Base-by-base conservation (phyloP, 768 basidiomycete species). In the Suillus plorans region DNA sequence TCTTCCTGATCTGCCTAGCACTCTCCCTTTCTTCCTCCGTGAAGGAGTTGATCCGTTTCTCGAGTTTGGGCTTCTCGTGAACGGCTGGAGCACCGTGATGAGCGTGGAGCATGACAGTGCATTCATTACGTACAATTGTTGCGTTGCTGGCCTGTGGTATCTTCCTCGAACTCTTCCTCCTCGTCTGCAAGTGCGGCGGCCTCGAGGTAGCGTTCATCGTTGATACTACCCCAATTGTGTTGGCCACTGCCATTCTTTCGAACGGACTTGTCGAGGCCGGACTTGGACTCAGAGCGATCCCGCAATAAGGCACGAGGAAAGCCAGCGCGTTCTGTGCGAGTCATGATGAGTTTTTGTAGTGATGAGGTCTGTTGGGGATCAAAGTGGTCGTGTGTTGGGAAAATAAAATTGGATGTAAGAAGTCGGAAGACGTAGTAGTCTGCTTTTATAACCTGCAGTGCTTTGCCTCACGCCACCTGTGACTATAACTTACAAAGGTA, bases 181-280 rank as follows among this genome's bases (percentile, higher is more conserved):
- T 86, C 86, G 76, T 92, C 92, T 25, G 79, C 79, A 50, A 83
- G 63, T 1, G 87, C 89, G 44, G 81, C 84, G 31, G 74, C 73
- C 77, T 90, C 91, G 69, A 84, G 81, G 66, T 85, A 81, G 47
- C 75, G 78, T 78, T 94, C 90, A 70, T 91, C 81, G 3, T 76
- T 78, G 67, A 91, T 74, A 63, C 82, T 84, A 65, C 94, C 94
- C 94, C 94, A 97, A 80, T 92, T 94, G 79, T 95, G 87, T 9
- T 83, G 81, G 41, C 94, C 94, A 34, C 86, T 88, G 63, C 94
- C 94, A 66, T 85, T 82, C 80, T 95, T 95, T 78, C 87, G 89
- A 64, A 89, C 69, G 69, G 83, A 84, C 71, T 84, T 84, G 82
- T 89, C 86, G 64, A 89, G 82, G 61, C 93, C 94, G 47, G 88